Conservation (phyloP, 768 basidiomycete genomes). For the Hortiboletus campestris region DNA sequence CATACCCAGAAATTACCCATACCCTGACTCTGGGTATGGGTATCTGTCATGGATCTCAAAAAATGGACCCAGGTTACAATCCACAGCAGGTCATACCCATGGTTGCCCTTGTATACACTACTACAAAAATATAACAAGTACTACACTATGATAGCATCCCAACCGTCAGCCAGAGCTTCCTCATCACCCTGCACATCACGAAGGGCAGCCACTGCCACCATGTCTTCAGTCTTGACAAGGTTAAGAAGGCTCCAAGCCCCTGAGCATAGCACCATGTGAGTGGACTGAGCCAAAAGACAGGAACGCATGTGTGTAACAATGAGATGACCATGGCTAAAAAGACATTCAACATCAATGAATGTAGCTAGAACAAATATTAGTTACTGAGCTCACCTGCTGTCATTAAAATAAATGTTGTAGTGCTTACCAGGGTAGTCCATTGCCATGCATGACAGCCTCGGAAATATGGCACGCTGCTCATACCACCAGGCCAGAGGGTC, state of each 20-base stretch:
- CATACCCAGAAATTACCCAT: no score
- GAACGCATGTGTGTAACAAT: neutral
- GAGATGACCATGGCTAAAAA: neutral
- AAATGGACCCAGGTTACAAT: no score
- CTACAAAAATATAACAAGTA: no score
- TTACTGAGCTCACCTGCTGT: no score
- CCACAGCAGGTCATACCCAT: no score
- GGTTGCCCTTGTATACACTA: no score
- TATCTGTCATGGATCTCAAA: no score
- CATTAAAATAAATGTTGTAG: no score
- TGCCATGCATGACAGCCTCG: no score
- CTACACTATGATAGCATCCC: neutral
- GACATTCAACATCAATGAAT: neutral
- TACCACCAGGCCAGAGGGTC: neutral
- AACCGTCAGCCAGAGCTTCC: neutral
- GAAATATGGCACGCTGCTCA: neutral
- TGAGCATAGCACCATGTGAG: neutral
- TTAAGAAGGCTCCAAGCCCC: neutral
- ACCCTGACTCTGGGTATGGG: no score
- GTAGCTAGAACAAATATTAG: neutral
- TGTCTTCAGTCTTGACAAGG: neutral
- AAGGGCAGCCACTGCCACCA: neutral
- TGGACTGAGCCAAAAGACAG: neutral
- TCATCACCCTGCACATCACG: neutral
- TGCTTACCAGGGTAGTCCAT: no score